Conservation (phyloP, 164 flowering plant genomes). For the Houttuynia cordata region DNA sequence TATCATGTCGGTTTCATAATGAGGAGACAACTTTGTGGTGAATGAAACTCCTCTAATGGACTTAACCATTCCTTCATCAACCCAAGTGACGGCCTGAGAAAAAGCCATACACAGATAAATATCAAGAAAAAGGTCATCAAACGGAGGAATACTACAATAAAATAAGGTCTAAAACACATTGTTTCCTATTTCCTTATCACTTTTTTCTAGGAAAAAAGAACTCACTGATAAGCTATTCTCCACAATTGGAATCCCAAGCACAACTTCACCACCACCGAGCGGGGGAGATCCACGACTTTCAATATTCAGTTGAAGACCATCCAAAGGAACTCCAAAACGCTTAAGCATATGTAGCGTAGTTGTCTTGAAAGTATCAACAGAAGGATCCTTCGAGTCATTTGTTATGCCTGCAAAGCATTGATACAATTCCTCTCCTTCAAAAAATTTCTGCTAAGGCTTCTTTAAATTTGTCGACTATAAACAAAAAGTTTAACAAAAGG, state of each 20-base stretch:
- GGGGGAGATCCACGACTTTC: constrained; percentile 76
- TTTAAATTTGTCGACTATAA: no score
- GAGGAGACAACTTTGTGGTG: constrained; percentile 59
- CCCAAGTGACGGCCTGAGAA: constrained; percentile 70
- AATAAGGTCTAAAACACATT: no score
- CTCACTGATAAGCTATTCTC: constrained; percentile 20
- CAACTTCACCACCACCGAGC: constrained; percentile 80
- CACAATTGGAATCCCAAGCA: constrained; percentile 49
- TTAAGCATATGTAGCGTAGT: constrained; percentile 61
- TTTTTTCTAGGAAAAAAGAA: neutral
- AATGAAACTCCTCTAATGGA: constrained; percentile 76
- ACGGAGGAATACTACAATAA: neutral
- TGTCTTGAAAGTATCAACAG: constrained; percentile 71
- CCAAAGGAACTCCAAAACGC: constrained; percentile 72
- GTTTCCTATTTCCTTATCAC: no score
- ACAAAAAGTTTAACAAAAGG: neutral
- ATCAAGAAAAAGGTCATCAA: neutral
- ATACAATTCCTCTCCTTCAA: neutral
- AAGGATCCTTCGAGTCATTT: constrained; percentile 79
- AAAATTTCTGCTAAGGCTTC: neutral
- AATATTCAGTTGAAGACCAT: constrained; percentile 67
- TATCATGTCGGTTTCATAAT: constrained; percentile 61
- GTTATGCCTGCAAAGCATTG: constrained; percentile 46
- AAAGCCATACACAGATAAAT: constrained; percentile 2
- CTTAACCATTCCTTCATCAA: constrained; percentile 86